A percentile compares a stretch with the other conserved stretches of the same genome.
Conservation (phyloP, 139 green algal genomes). For the Pseudopediastrum boryanum region DNA sequence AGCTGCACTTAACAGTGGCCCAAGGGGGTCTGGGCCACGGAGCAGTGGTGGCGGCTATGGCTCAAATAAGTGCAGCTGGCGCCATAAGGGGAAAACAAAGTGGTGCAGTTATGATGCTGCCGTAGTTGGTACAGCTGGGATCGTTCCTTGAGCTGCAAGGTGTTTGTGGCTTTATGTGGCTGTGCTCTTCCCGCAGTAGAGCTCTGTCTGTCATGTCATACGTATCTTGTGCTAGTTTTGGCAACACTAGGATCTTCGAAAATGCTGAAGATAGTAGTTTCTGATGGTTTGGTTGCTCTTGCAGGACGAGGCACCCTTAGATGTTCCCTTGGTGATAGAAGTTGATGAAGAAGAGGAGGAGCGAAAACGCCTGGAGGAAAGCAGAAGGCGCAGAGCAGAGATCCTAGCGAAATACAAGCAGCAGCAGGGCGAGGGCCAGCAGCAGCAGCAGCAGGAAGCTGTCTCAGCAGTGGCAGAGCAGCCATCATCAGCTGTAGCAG, state of each 20-base stretch:
- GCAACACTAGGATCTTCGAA: neutral
- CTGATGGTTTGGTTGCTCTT: neutral
- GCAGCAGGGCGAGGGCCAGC: neutral
- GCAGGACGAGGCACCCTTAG: neutral
- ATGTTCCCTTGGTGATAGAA: slow-evolving; percentile 33
- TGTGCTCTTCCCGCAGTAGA: neutral
- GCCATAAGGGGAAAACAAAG: too few relatives aligned
- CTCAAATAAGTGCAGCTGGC: too few relatives aligned
- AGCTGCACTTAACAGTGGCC: too few relatives aligned
- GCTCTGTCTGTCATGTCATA: neutral
- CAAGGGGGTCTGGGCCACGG: too few relatives aligned
- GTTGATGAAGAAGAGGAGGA: slow-evolving; percentile 60
- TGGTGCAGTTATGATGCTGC: too few relatives aligned
- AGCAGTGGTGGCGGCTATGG: too few relatives aligned
- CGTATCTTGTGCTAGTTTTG: neutral
- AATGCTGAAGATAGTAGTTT: neutral
- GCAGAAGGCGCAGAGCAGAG: slow-evolving; percentile 53
- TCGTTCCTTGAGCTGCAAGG: too few relatives aligned
- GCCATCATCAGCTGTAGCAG: neutral
- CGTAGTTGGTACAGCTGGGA: too few relatives aligned
- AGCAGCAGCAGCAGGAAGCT: neutral
- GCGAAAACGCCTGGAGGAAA: slow-evolving; percentile 68
- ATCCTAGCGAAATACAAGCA: slow-evolving; percentile 71
- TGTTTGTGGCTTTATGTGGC: neutral
- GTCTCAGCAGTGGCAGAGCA: neutral